Percentiles rank a stretch among this genome's conserved stretches.
Conservation (phyloP, 2,329 filamentous ascomycete species). For the Ascochyta lentis region DNA sequence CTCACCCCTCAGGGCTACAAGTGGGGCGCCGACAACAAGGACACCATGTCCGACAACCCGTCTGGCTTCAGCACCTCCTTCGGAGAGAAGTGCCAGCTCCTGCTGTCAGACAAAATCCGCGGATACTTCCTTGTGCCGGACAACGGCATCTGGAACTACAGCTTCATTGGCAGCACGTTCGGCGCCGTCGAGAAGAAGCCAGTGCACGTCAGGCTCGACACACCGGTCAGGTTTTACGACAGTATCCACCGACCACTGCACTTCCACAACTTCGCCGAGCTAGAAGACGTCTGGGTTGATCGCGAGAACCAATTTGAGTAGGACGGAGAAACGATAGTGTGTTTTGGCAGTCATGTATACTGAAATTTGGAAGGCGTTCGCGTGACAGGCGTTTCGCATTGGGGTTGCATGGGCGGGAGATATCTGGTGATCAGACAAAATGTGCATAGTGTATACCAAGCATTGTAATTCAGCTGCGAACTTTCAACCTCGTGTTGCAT, state of each 20-base stretch:
- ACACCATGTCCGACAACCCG: conserved; percentile 89
- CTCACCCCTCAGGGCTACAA: conserved; percentile 92
- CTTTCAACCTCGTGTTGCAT: neutral
- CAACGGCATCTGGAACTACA: conserved; percentile 93
- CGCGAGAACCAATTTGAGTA: conserved; percentile 90
- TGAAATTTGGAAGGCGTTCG: conserved; percentile 16
- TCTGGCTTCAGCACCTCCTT: conserved; percentile 91
- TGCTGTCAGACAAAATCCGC: conserved; percentile 90
- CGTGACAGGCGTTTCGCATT: conserved; percentile 19
- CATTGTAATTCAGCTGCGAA: conserved; percentile 2
- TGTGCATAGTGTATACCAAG: conserved; percentile 34
- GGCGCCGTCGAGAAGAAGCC: conserved; percentile 87
- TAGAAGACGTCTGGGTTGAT: conserved; percentile 97
- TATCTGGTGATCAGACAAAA: conserved; percentile 17
- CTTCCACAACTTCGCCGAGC: conserved; percentile 95
- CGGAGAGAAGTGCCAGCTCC: conserved; percentile 92
- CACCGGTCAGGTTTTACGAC: conserved; percentile 85
- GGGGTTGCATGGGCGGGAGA: conserved; percentile 8
- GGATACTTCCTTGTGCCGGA: conserved; percentile 97
- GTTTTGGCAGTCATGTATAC: conserved; percentile 2
- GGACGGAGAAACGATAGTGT: neutral
- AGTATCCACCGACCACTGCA: conserved; percentile 91
- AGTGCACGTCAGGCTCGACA: conserved; percentile 92
- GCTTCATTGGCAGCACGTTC: conserved; percentile 93
- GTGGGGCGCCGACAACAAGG: conserved; percentile 96